Base-by-base conservation (phyloP, 129 eudicot genomes). In the Lactuca saligna region DNA sequence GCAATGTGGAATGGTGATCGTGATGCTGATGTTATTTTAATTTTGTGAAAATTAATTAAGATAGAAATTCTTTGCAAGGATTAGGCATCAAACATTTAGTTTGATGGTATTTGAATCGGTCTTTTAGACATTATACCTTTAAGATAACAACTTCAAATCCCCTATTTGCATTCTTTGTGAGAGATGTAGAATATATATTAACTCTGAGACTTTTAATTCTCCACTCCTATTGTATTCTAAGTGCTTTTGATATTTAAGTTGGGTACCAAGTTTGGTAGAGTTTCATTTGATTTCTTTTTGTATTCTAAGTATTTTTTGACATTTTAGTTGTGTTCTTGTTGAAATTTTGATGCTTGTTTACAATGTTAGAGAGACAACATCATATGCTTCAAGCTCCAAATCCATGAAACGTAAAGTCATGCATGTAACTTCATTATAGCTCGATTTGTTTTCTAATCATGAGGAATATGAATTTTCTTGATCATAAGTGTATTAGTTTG, bases 141-240 rank as follows among this genome's bases (percentile, higher is more conserved):
- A 15, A 61, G 50, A 37, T 37, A 2, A 33, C 9, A 31, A 15
- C 32, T 15, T 61, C 31, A 61, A 37, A 5, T 32, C 5, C 8
- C 65, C 7, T 53, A 4, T 14, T 66, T 48, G 71, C 60, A 68
- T 68, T 68, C 62, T 68, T 68, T 34, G 72, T 48, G 72, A 34
- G 72, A 13, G 31, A 31, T 61, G 68, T 61, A 61, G 63, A 71
- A 39, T 49, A 50, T 49, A 50, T 14, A 60, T 71, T 48, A 49
- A 60, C 41, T 50, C 4, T n/a, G 51, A 50, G 71, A 31, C 25
- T 31, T 1, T 7, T 35, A 17, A 32, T 66, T 50, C 7, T 65
- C 31, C 14, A 37, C 37, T 53, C 29, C 72, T 67, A 8, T 68
- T 54, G 72, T 68, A 68, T 54, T 68, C 63, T 2, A 54, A 68